Conservation (phyloP, 805 yeast species). For the Ogataea corticis region DNA sequence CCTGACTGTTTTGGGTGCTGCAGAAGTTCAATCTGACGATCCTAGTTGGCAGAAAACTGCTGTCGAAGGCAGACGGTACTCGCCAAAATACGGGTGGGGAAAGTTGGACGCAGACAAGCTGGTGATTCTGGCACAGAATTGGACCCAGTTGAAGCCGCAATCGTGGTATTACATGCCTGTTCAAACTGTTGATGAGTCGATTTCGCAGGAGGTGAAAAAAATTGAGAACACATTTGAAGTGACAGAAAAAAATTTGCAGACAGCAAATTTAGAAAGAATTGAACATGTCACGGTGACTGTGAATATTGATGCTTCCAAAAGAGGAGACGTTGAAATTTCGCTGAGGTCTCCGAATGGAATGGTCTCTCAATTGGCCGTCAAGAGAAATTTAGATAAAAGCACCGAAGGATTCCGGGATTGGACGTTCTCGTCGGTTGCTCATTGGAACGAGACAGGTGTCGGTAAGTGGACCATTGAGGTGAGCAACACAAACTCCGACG, state of each 20-base stretch:
- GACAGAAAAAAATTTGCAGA: conserved; percentile 46
- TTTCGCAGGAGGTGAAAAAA: conserved; percentile 20
- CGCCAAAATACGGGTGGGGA: conserved; percentile 91
- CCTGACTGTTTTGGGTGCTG: conserved; percentile 69
- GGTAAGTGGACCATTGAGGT: conserved; percentile 86
- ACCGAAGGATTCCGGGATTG: conserved; percentile 68
- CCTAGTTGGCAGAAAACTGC: conserved; percentile 75
- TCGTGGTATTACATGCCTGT: conserved; percentile 66
- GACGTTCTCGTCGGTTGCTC: conserved; percentile 97
- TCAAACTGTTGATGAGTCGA: conserved; percentile 33
- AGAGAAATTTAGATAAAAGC: conserved; percentile 59
- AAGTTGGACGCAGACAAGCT: conserved; percentile 79
- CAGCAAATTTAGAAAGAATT: conserved; percentile 63
- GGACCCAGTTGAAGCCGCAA: conserved; percentile 81
- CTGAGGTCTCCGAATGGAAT: conserved; percentile 77
- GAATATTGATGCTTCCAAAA: conserved; percentile 56
- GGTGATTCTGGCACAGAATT: conserved; percentile 76
- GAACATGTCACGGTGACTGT: conserved; percentile 89
- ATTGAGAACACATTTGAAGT: conserved; percentile 46
- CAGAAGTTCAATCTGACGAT: conserved; percentile 64
- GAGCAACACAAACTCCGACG: conserved; percentile 40
- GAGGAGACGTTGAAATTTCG: conserved; percentile 71
- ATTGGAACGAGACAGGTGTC: conserved; percentile 83
- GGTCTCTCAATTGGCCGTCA: conserved; percentile 69
- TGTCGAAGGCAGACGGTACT: conserved; percentile 61